Base-by-base conservation (phyloP, 139 green algal genomes). In the Spirogloea muscicola region DNA sequence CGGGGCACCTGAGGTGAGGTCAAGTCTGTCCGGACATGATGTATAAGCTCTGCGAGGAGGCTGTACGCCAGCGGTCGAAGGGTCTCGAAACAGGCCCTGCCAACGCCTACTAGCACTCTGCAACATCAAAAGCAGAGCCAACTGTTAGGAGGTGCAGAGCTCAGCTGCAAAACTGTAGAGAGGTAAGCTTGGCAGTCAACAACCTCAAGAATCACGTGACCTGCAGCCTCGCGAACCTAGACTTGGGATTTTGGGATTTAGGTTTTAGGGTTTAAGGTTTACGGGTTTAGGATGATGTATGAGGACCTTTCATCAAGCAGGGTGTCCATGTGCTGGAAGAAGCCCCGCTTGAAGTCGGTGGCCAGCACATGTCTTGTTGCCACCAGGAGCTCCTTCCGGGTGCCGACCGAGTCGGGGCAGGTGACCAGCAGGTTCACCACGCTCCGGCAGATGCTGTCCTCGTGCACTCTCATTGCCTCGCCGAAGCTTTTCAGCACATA, bases 221-320 rank as follows among this genome's bases (percentile, higher is more conserved):
- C n/a, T n/a, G n/a, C n/a, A n/a, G n/a, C n/a, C n/a, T n/a, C n/a
- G n/a, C n/a, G n/a, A n/a, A n/a, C n/a, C n/a, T n/a, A n/a, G n/a
- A n/a, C n/a, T n/a, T n/a, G n/a, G n/a, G n/a, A n/a, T n/a, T n/a
- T n/a, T n/a, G n/a, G n/a, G n/a, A n/a, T n/a, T n/a, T n/a, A n/a
- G n/a, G n/a, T n/a, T n/a, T n/a, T n/a, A n/a, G n/a, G n/a, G n/a
- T n/a, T n/a, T n/a, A n/a, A n/a, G n/a, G n/a, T n/a, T n/a, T n/a
- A n/a, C n/a, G n/a, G n/a, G n/a, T n/a, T n/a, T n/a, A n/a, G n/a
- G n/a, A n/a, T n/a, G n/a, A n/a, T n/a, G n/a, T n/a, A n/a, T n/a
- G n/a, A n/a, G n/a, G n/a, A 72, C 74, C 75, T 41, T 63, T 96
- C 91, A 49, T 94, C 81, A 29, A 96, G 80, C 49, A 97, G 61